Evolutionary conservation across 2,329 filamentous ascomycete species (phyloP).

Genomic region (Drechslera avenae): DNA sequence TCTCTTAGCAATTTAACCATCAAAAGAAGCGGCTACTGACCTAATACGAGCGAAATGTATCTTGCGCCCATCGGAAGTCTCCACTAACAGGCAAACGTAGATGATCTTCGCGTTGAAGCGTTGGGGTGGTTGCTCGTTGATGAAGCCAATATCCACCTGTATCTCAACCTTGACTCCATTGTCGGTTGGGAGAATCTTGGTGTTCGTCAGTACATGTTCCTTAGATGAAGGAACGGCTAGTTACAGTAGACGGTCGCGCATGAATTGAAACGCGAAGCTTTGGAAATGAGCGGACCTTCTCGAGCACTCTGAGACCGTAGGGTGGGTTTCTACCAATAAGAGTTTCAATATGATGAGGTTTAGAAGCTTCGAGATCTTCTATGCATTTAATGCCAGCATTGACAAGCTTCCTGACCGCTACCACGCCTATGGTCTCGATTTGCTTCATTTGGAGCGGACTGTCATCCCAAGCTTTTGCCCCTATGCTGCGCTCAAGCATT

Average conservation of each 20-base stretch:
- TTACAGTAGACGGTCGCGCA: conserved; percentile 53
- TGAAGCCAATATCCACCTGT: conserved; percentile 70
- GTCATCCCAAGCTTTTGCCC: conserved; percentile 80
- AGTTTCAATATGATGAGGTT: conserved; percentile 75
- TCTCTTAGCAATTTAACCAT: conserved; percentile 5
- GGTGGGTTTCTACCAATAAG: conserved; percentile 80
- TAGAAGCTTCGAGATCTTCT: conserved; percentile 68
- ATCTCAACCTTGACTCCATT: conserved; percentile 64
- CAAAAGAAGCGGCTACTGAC: conserved; percentile 39
- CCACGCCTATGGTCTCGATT: conserved; percentile 76
- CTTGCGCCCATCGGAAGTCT: conserved; percentile 70
- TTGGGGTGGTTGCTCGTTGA: conserved; percentile 67
- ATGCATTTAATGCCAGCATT: conserved; percentile 73
- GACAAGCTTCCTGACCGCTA: conserved; percentile 74
- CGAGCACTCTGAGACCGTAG: conserved; percentile 73
- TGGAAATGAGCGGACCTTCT: conserved; percentile 72
- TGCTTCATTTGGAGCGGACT: conserved; percentile 82
- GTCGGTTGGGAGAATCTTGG: conserved; percentile 28
- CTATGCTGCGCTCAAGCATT: conserved; percentile 76
- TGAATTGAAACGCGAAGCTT: conserved; percentile 63
- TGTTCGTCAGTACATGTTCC: not conserved
- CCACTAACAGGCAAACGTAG: conserved; percentile 74
- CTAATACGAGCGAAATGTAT: conserved; percentile 69
- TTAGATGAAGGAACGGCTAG: not conserved
- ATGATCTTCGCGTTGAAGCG: conserved; percentile 69